phyloP scores from a whole-genome alignment of 2,329 filamentous ascomycete species.

The Cryphonectria japonica region DNA sequence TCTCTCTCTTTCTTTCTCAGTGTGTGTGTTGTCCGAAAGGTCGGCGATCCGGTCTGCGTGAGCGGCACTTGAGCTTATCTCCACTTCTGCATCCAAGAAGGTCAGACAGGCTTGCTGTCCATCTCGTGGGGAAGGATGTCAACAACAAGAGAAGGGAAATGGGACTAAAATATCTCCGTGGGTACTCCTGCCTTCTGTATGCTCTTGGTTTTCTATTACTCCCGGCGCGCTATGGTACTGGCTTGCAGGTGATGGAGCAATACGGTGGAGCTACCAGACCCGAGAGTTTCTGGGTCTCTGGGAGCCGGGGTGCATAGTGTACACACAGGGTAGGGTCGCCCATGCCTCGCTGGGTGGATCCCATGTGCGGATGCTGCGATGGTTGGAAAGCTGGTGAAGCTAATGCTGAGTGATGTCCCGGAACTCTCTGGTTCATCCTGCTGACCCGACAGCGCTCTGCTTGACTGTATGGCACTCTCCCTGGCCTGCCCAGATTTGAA shows the following conservation, averaged over 20 bases:
- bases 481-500: background rate
- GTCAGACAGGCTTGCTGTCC: conserved; percentile 14
- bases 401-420: conserved; percentile 18
- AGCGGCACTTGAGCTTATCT: conserved; percentile 15
- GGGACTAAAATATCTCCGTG: conserved; percentile 26
- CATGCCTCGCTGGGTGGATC: conserved; percentile 29
- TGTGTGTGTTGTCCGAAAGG: conserved; percentile 11
- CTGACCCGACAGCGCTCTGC: conserved; percentile 9
- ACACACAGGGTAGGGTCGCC: conserved; percentile 31
- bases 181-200: conserved; percentile 28
- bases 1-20: no score
- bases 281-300: conserved; percentile 28
- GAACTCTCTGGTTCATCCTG: conserved; percentile 2
- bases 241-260: conserved; percentile 27
- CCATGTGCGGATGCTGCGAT: conserved; percentile 8
- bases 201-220: conserved; percentile 29
- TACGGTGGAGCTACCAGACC: conserved; percentile 25
- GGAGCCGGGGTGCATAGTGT: conserved; percentile 34
- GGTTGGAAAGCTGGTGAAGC: conserved; percentile 30
- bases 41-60: conserved; percentile 14
- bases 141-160: conserved; percentile 18
- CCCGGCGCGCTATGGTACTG: conserved; percentile 24
- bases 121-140: conserved; percentile 22
- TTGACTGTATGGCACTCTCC: conserved; percentile 3
- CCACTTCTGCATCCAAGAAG: conserved; percentile 23